Percentiles rank a stretch among this genome's conserved stretches.
These are phyloP conservation scores for Microascus cirrosus DNA, from an alignment of 2,329 filamentous ascomycete species.

Conservation along the genomic window DNA sequence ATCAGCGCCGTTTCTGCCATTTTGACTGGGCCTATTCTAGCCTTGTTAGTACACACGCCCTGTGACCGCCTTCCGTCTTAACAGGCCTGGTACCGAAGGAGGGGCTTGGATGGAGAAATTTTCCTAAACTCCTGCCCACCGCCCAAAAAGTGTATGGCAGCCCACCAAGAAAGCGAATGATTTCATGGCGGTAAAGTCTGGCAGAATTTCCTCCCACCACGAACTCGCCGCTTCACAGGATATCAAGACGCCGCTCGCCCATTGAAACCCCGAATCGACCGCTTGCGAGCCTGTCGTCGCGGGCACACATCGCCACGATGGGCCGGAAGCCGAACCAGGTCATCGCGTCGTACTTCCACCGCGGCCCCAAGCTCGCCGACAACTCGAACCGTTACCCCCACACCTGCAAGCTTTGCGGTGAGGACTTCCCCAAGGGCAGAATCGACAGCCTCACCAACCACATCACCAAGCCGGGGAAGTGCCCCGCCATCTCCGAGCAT, in stretches of 20 bases:
- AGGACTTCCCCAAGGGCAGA: constrained; percentile 82
- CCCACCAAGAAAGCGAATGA: constrained; percentile 2
- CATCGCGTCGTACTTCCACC: constrained; percentile 79
- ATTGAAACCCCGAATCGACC: not conserved
- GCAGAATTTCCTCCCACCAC: constrained; percentile 4
- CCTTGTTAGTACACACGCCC: not conserved
- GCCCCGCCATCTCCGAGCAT: constrained; percentile 62
- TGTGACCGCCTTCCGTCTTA: not conserved
- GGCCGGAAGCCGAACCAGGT: constrained; percentile 75
- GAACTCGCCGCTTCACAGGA: not conserved
- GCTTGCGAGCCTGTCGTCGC: not conserved
- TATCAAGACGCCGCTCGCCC: not conserved
- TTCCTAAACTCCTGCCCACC: constrained; percentile 1
- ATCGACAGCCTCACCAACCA: constrained; percentile 75
- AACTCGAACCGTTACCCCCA: constrained; percentile 87
- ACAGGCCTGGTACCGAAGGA: not conserved
- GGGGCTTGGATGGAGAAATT: not conserved
- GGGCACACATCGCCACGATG: constrained; percentile 34
- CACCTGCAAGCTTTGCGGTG: constrained; percentile 78
- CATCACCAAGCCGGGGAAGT: constrained; percentile 61
- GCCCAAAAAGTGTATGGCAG: constrained; percentile 1
- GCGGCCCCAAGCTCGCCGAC: constrained; percentile 77
- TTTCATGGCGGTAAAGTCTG: constrained; percentile 6
- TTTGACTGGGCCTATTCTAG: not conserved
- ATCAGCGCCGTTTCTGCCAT: not conserved